Percentiles rank a stretch among this genome's conserved stretches.
Evolutionary conservation across 208 protist genomes (phyloP).

Genomic region (Acanthamoeba culbertsoni): DNA sequence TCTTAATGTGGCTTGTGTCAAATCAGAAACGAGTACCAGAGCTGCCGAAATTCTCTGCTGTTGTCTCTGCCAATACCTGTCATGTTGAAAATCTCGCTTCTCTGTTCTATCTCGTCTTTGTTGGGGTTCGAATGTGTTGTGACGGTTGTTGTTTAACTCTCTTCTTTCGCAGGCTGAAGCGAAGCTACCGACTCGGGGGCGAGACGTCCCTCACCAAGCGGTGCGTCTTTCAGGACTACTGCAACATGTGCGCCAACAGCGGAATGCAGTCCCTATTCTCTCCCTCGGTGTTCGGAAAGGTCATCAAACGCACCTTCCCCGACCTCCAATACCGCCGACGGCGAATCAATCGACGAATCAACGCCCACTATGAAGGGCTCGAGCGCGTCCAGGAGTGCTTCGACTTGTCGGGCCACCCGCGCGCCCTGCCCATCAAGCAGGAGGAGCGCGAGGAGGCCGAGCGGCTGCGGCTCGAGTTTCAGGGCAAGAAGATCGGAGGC

Average conservation of each 20-base stretch:
- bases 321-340: not conserved
- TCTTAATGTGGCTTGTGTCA: too few species aligned
- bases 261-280: not conserved
- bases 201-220: slow-evolving; percentile 12
- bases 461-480: not conserved
- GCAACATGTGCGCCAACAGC: not conserved
- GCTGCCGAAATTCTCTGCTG: too few species aligned
- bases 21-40: too few species aligned
- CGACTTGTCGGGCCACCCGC: not conserved
- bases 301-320: slow-evolving; percentile 27
- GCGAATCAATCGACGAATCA: slow-evolving; percentile 14
- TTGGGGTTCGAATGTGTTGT: not conserved
- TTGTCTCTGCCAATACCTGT: too few species aligned
- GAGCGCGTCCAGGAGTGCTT: not conserved
- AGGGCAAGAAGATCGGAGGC: slow-evolving; percentile 17
- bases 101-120: not conserved
- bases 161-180: not conserved
- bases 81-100: not conserved
- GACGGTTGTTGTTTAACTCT: not conserved
- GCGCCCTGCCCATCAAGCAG: not conserved
- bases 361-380: slow-evolving; percentile 22
- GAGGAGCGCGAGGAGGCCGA: not conserved
- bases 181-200: not conserved
- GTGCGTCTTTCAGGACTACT: slow-evolving; percentile 22
- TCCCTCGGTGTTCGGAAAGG: slow-evolving; percentile 19